A percentile compares a stretch with the other conserved stretches of the same genome.
Evolutionary conservation across 257 asterid species (phyloP).

Genomic region (Scutellaria barbata): DNA sequence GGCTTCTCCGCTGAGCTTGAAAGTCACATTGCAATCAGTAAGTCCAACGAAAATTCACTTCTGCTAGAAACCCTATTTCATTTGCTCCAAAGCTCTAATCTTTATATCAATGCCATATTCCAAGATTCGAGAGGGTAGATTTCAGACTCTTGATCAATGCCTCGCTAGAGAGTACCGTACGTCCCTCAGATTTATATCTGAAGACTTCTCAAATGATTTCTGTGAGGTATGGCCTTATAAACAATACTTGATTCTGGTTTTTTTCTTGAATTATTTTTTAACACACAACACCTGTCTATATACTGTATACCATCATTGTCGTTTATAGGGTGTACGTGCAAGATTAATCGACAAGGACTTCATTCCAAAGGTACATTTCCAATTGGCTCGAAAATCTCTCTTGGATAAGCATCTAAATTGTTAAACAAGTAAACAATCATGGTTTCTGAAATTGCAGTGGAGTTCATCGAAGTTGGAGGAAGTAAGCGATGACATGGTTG

Average conservation of each 20-base stretch:
- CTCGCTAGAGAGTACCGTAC: conserved; percentile 80
- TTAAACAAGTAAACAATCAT: neutral
- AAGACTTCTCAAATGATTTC: conserved; percentile 64
- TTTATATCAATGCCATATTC: conserved; percentile 32
- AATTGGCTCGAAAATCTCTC: neutral
- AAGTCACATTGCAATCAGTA: conserved; percentile 95
- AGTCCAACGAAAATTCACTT: conserved; percentile 35
- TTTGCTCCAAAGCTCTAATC: conserved; percentile 12
- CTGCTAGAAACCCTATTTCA: conserved; percentile 14
- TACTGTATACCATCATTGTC: neutral
- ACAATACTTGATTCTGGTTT: neutral
- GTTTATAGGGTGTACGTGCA: conserved; percentile 85
- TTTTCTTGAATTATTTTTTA: neutral
- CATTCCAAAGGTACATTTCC: conserved; percentile 76
- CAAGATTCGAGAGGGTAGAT: conserved; percentile 93
- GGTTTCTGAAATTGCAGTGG: conserved; percentile 63
- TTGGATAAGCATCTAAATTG: neutral
- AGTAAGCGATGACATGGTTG: conserved; percentile 77
- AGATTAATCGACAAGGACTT: conserved; percentile 94
- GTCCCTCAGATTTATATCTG: conserved; percentile 74
- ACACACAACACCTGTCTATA: neutral
- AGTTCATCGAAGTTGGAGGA: conserved; percentile 68
- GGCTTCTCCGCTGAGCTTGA: conserved; percentile 90
- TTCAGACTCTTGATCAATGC: conserved; percentile 90
- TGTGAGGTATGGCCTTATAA: conserved; percentile 58